These are phyloP conservation scores for Tricladium varicosporioides DNA, from an alignment of 2,329 filamentous ascomycete species.

Conservation along the genomic window DNA sequence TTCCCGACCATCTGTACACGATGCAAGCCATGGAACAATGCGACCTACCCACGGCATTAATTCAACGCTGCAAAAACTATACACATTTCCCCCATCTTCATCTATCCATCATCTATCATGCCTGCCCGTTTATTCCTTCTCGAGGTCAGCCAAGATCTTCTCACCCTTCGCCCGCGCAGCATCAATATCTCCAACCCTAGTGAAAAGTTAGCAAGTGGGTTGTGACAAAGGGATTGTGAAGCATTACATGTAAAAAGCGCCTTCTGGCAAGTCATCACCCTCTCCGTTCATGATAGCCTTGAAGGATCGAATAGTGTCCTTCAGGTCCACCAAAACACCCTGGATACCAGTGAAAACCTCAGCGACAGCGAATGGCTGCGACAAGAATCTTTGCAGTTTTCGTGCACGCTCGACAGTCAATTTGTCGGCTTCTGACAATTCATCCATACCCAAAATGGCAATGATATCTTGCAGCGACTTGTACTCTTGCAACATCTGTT, in stretches of 20 bases:
- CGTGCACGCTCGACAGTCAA: constrained; percentile 99
- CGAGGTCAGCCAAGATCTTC: constrained; percentile 96
- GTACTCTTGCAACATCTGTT: constrained; percentile 99
- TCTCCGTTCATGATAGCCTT: constrained; percentile 84
- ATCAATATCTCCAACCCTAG: constrained; percentile 95
- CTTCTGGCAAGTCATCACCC: constrained; percentile 93
- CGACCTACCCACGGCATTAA: constrained; percentile 11
- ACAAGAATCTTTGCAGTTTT: constrained; percentile 99
- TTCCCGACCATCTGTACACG: constrained; percentile 24
- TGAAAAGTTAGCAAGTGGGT: neutral
- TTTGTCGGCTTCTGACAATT: constrained; percentile 98
- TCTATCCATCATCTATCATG: constrained; percentile 5
- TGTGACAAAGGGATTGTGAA: too few relatives aligned
- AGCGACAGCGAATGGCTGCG: constrained; percentile 92
- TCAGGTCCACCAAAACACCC: constrained; percentile 94
- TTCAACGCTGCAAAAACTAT: constrained; percentile 17
- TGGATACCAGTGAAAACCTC: constrained; percentile 78
- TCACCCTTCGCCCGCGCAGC: constrained; percentile 95
- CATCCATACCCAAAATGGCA: constrained; percentile 98
- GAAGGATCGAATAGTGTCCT: constrained; percentile 97
- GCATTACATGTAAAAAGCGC: constrained; percentile 44
- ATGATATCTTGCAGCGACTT: constrained; percentile 99
- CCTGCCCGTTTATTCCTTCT: constrained; percentile 17
- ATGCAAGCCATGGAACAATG: constrained; percentile 8
- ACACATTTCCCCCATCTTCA: constrained; percentile 13